Evolutionary conservation across 768 basidiomycete genomes (phyloP), one percentile per base, ranked within the genome.

Genomic region (Tylopilus sp.): DNA sequence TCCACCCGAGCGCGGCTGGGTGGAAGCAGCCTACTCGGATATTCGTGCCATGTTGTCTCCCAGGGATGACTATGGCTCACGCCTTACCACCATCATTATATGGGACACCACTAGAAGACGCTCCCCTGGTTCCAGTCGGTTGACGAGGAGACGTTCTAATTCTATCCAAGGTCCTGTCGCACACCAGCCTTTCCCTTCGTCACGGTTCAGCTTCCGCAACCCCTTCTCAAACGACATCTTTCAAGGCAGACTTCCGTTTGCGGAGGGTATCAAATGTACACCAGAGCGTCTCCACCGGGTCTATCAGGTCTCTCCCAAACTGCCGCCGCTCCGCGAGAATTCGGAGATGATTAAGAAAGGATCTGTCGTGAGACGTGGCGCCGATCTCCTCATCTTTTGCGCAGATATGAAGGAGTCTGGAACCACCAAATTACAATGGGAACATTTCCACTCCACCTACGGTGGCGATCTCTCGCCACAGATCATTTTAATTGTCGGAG

Each of bases 301-400:
- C 26, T 65, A 55, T 41, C 64, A 65, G n/a, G 65, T 63, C 31
- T 28, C 50, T 8, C 57, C 43, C 6, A 43, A 25, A 18, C 50
- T 26, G 6, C 4, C n/a, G 23, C 28, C 49, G 21, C 22, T 53
- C 36, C 17, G 40, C 0, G 53, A 53, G n/a, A 17, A 18, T 6
- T 7, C 22, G 15, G 48, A 56, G 40, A 54, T 48, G 20, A 28
- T 35, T 30, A 57, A 41, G 40, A 53, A 42, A 31, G 41, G 2
- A n/a, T 18, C 47, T 11, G 22, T 52, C 28, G 46, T 65, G 39
- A 62, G 52, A 48, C 63, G 64, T 2, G 63, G 45, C 20, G 65
- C 58, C 12, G 60, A 60, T 13, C 65, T 66, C 22, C 63, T 67
- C 23, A 41, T 66, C 46, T 66, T 66, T 41, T 66, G 64, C 8